A percentile compares a stretch with the other conserved stretches of the same genome.
These are phyloP conservation scores for Dothistroma pini DNA, from an alignment of 2,329 filamentous ascomycete species.

Conservation along the genomic window DNA sequence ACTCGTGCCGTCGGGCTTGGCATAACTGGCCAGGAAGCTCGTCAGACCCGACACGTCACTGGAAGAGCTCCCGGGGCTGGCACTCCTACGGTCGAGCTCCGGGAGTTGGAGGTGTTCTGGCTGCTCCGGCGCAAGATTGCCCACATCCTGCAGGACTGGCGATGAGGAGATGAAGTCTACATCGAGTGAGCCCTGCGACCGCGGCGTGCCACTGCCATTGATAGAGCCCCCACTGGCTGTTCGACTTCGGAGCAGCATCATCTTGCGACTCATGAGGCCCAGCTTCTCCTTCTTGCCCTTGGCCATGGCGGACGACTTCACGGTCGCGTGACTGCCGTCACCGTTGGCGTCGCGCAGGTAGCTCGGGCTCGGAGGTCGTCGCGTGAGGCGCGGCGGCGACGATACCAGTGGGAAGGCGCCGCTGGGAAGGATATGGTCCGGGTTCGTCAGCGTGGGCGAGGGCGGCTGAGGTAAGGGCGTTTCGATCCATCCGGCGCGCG, in stretches of 20 bases:
- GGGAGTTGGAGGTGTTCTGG: conserved; percentile 12
- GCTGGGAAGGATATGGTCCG: conserved; percentile 87
- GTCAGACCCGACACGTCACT: conserved; percentile 42
- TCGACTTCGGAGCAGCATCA: conserved; percentile 32
- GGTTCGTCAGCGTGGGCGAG: conserved; percentile 86
- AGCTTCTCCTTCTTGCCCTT: conserved; percentile 29
- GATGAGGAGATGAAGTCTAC: conserved; percentile 27
- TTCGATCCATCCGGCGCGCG: conserved; percentile 10
- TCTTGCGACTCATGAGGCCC: conserved; percentile 32
- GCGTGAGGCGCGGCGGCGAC: conserved; percentile 21
- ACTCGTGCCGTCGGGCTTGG: conserved; percentile 16
- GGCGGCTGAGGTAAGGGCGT: conserved; percentile 49
- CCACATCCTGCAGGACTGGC: conserved; percentile 31
- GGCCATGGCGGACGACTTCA: conserved; percentile 2
- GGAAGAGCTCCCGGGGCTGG: conserved; percentile 37
- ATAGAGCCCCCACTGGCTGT: conserved; percentile 21
- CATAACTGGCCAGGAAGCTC: conserved; percentile 32
- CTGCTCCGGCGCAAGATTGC: conserved; percentile 27
- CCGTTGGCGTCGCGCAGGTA: conserved; percentile 25
- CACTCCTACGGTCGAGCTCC: conserved; percentile 30
- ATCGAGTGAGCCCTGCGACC: conserved; percentile 13
- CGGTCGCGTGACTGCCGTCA: background rate
- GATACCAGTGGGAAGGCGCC: conserved; percentile 29
- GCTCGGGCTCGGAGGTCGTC: conserved; percentile 29
- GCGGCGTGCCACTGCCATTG: conserved; percentile 3